A percentile compares a stretch with the other conserved stretches of the same genome.
These are phyloP conservation scores for Hanseniaspora jakobsenii DNA, from an alignment of 805 yeast genomes.

Conservation along the genomic window DNA sequence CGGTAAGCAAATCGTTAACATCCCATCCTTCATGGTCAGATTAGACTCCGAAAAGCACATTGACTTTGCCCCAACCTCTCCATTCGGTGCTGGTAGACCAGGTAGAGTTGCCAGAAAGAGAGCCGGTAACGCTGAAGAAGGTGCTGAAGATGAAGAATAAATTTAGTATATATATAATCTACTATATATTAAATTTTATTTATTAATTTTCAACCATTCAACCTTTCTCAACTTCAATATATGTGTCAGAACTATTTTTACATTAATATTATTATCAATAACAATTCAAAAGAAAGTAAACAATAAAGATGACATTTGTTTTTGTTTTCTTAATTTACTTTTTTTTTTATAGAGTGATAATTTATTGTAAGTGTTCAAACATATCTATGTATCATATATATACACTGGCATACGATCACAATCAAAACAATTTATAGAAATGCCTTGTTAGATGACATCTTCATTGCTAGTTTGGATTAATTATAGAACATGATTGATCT, in stretches of 20 bases:
- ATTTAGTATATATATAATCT: neutral
- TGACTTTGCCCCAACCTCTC: constrained; percentile 97
- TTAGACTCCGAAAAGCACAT: constrained; percentile 99
- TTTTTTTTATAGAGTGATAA: too few species aligned
- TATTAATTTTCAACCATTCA: neutral
- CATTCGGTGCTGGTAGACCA: constrained; percentile 99
- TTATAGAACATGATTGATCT: too few species aligned
- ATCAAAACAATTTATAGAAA: too few species aligned
- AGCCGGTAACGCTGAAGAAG: constrained; percentile 51
- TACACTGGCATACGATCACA: too few species aligned
- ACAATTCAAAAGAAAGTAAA: too few species aligned
- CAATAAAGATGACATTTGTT: too few species aligned
- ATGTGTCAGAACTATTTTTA: neutral
- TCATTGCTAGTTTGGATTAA: too few species aligned
- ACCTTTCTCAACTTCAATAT: neutral
- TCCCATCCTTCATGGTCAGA: constrained; percentile 99
- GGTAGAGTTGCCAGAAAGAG: constrained; percentile 98
- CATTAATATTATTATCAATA: too few species aligned
- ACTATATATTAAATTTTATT: neutral
- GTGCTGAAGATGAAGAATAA: constrained; percentile 48
- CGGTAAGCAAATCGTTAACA: constrained; percentile 97
- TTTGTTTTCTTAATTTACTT: too few species aligned
- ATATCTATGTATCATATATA: too few species aligned
- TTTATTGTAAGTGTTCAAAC: too few species aligned
- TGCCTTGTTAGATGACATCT: too few species aligned